A percentile compares a stretch with the other conserved stretches of the same genome.
Evolutionary conservation across 768 basidiomycete species (phyloP).

Genomic region (Podaxis rugospora): DNA sequence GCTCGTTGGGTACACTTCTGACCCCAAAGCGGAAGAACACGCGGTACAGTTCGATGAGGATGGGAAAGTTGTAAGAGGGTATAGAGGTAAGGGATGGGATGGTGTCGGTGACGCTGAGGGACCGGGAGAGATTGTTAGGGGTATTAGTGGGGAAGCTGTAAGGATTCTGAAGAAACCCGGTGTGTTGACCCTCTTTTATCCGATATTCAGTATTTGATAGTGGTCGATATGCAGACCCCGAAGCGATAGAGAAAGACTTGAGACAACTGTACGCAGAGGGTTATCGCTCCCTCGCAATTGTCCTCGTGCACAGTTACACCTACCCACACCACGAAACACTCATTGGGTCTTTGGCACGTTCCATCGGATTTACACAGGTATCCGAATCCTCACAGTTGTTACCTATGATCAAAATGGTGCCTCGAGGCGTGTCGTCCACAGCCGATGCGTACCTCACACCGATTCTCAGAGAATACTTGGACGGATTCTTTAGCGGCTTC

Average conservation of each 20-base stretch:
- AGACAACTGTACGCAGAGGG: slow-evolving; percentile 73
- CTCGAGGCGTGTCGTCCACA: slow-evolving; percentile 86
- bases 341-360: slow-evolving; percentile 68
- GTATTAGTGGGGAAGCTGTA: slow-evolving; percentile 88
- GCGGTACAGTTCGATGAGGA: slow-evolving; percentile 72
- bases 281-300: slow-evolving; percentile 84
- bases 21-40: slow-evolving; percentile 75
- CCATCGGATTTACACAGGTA: slow-evolving; percentile 85
- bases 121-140: slow-evolving; percentile 74
- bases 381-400: slow-evolving; percentile 85
- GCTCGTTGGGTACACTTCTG: slow-evolving; percentile 88
- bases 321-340: slow-evolving; percentile 80
- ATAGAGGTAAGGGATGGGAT: slow-evolving; percentile 78
- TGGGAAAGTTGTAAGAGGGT: slow-evolving; percentile 62
- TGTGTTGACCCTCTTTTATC: slow-evolving; percentile 18
- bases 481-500: slow-evolving; percentile 89
- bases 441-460: slow-evolving; percentile 97
- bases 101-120: slow-evolving; percentile 67
- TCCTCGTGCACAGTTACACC: slow-evolving; percentile 89
- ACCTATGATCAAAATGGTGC: slow-evolving; percentile 95
- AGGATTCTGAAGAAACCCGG: slow-evolving; percentile 75
- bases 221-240: slow-evolving; percentile 38
- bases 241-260: slow-evolving; percentile 54
- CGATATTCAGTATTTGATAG: background rate
- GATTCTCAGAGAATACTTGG: slow-evolving; percentile 76